Evolutionary conservation across 768 basidiomycete species (phyloP), one percentile per base, ranked within the genome.

Genomic region (Lactarius akahatsu): DNA sequence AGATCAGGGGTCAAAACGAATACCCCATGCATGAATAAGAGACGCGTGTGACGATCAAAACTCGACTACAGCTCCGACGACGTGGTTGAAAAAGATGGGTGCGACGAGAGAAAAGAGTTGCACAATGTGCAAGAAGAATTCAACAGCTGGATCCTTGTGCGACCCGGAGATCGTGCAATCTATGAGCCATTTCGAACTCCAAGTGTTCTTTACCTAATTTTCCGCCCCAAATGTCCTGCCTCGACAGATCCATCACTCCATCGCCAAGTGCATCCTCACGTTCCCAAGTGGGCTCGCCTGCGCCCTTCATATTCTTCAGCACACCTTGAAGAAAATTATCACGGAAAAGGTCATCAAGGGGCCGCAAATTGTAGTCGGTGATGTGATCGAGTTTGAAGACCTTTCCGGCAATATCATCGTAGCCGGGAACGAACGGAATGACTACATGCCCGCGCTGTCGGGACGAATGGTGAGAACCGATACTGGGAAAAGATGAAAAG

Each of bases 291-390:
- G 23, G 18, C 26, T 13, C 47, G 5, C 47, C 47, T 23, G 47
- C 2, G n/a, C 47, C 47, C 47, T 63, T 63, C 62, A 56, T 63
- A 56, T 63, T 57, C 41, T 63, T 63, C 30, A 57, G 62, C n/a
- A 57, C 55, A 7, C 20, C 40, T 63, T 57, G 55, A 32, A 56
- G 54, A 34, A 63, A 57, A 55, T 56, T 40, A n/a, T 56, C 62
- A 0, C 8, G 55, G 55, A 56, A 43, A 56, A 63, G 30, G 28
- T 45, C 40, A 18, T 63, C 54, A 18, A 57, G 55, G 5, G 55
- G 55, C 32, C 61, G 54, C 4, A 43, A 32, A 45, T 57, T n/a
- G 6, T 26, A 3, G 3, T 63, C 40, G 11, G 9, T 5, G 13
- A 63, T 57, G 30, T 63, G 55, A 7, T 38, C 41, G 2, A 57